A percentile compares a stretch with the other conserved stretches of the same genome.
Conservation (phyloP, 2,329 filamentous ascomycete species). For the Fonsecaea pedrosoi region DNA sequence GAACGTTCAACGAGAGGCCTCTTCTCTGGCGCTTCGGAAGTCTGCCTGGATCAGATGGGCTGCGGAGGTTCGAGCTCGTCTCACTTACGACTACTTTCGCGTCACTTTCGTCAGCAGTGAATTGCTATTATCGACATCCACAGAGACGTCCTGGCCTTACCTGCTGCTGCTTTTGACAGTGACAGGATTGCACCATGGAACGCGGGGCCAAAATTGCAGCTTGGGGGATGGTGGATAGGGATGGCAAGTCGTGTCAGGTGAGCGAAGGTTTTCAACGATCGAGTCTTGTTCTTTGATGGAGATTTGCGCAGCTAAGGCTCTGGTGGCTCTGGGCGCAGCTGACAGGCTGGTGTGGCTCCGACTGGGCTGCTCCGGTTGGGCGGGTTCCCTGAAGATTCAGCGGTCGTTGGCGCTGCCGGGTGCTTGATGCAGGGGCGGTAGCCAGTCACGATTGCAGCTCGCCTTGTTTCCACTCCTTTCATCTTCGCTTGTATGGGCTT, state of each 20-base stretch:
- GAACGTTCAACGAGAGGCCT: background rate
- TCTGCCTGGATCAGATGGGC: background rate
- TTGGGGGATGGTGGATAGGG: background rate
- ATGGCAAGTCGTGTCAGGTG: background rate
- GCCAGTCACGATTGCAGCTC: background rate
- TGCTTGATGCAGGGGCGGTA: conserved; percentile 5
- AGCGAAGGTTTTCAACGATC: background rate
- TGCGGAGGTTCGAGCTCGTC: background rate
- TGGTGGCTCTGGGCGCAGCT: background rate
- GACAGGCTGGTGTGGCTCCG: background rate
- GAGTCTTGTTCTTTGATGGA: background rate
- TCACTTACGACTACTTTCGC: conserved; percentile 1
- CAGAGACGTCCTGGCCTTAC: background rate
- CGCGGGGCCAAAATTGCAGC: conserved; percentile 2
- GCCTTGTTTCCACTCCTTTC: conserved; percentile 7
- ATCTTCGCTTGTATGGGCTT: background rate
- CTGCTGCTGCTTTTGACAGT: background rate
- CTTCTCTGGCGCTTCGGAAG: conserved; percentile 1
- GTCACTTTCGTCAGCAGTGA: conserved; percentile 7
- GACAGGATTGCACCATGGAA: background rate
- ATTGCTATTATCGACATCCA: background rate
- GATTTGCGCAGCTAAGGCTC: background rate
- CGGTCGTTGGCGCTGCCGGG: conserved; percentile 1
- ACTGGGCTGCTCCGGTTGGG: background rate
- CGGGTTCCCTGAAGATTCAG: conserved; percentile 1